A percentile compares a stretch with the other conserved stretches of the same genome.
Evolutionary conservation across 139 green algal species (phyloP).

Genomic region (Chlamydomonas sphaeroides): DNA sequence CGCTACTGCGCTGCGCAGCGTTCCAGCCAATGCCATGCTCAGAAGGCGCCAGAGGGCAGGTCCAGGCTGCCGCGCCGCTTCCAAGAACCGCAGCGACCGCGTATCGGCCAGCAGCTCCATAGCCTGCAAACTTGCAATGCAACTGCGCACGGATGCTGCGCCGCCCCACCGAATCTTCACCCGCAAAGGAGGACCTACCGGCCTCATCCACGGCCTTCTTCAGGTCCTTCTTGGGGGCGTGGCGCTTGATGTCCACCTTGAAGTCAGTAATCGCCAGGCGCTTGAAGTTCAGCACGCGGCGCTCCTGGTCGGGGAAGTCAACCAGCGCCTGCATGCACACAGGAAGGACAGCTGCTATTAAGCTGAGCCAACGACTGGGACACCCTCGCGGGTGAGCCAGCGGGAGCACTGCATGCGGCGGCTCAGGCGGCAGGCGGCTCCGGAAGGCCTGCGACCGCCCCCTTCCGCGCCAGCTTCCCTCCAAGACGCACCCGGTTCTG

Average conservation of each 20-base stretch:
- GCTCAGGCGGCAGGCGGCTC: not conserved
- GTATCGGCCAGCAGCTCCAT: no score
- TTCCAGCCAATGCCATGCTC: no score
- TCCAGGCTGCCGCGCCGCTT: no score
- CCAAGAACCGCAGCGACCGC: no score
- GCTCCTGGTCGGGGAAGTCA: constrained; percentile 81
- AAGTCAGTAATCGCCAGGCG: constrained; percentile 94
- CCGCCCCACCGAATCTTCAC: no score
- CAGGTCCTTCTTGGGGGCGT: constrained; percentile 91
- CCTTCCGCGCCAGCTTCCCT: not conserved
- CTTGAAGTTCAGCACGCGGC: constrained; percentile 90
- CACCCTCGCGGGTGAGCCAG: no score
- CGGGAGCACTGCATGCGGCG: constrained; percentile 1
- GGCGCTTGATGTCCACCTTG: constrained; percentile 90
- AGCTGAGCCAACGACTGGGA: not conserved
- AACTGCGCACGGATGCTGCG: no score
- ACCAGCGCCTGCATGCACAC: constrained; percentile 86
- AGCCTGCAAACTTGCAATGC: no score
- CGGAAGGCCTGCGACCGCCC: no score
- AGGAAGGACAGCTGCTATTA: not conserved
- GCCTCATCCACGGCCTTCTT: constrained; percentile 75
- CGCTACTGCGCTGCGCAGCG: no score
- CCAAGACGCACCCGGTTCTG: constrained; percentile 86
- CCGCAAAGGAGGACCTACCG: no score
- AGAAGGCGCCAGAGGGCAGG: no score